Evolutionary conservation across 805 yeast species (phyloP).

Genomic region (Ogataea siamensis): DNA sequence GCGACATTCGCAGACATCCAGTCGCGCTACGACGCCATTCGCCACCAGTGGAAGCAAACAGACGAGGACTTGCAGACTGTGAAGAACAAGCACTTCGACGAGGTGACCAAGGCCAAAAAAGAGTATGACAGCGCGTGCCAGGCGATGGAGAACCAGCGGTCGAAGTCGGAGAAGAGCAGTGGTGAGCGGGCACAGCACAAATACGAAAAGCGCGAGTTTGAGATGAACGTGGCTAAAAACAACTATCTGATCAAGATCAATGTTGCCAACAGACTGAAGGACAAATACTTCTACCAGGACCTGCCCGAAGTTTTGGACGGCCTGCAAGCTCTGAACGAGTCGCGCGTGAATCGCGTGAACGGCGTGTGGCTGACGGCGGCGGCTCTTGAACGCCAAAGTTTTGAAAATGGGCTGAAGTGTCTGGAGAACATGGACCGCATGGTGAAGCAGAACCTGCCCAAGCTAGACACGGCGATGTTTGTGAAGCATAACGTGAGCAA

Average conservation of each 20-base stretch:
- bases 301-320: conserved; percentile 86
- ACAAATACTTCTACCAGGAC: conserved; percentile 90
- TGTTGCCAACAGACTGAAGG: conserved; percentile 86
- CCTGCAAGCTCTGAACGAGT: conserved; percentile 79
- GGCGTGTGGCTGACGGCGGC: conserved; percentile 62
- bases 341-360: conserved; percentile 70
- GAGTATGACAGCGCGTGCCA: conserved; percentile 80
- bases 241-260: conserved; percentile 75
- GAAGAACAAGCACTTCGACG: conserved; percentile 49
- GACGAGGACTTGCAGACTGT: conserved; percentile 55
- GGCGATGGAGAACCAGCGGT: conserved; percentile 74
- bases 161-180: conserved; percentile 60
- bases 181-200: conserved; percentile 52
- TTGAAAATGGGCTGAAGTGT: conserved; percentile 45
- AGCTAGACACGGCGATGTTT: conserved; percentile 83
- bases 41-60: conserved; percentile 55
- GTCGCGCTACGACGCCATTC: conserved; percentile 49
- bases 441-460: conserved; percentile 67
- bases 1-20: conserved; percentile 58
- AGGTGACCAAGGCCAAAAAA: conserved; percentile 63
- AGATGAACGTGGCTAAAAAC: conserved; percentile 89
- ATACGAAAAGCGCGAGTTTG: conserved; percentile 59
- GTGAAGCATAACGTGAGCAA: conserved; percentile 74
- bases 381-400: conserved; percentile 51
- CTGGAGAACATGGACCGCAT: conserved; percentile 50